Base-by-base conservation (phyloP, 2,329 filamentous ascomycete genomes). In the Celoporthe dispersa region DNA sequence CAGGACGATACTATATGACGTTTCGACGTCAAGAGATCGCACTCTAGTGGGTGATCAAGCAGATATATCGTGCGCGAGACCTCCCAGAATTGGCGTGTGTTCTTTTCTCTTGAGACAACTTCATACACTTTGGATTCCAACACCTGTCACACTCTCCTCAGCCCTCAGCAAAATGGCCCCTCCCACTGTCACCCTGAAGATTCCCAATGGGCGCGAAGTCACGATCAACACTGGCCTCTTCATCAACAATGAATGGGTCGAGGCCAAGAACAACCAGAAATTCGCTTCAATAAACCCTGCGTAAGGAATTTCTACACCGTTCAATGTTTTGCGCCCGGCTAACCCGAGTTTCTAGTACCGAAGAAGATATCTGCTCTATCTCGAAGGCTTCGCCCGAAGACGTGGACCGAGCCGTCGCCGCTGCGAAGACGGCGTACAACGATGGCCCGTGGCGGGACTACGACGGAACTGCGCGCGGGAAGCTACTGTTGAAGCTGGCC, bases 181-280 rank as follows among this genome's bases (percentile, higher is more conserved):
- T 39, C 37, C 37, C 37, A 39, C 37, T 12, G 37, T 39, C 37
- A 39, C 37, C 37, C 37, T 39, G 12, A 39, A 39, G 37, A 39
- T 39, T 39, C 37, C 37, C 37, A 39, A 39, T 39, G 37, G 37
- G 8, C 37, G 37, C 37, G 37, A 39, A 39, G 37, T 39, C 8
- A 39, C 37, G 8, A 39, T 39, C 37, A 39, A 39, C 12, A 39
- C 37, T 39, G 92, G 92, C n/a, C 85, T 95, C 11, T 94, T 94
- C 81, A 94, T 94, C 82, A 91, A 93, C 83, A 94, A 94, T 74
- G 90, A 94, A 78, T 94, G 92, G 78, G 89, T 93, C 67, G 84
- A 88, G 75, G 88, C 89, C 69, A 89, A 86, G 78, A 86, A 86
- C 16, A 89, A 87, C 61, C 84, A 89, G 76, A 92, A 86, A 74